Evolutionary conservation across 2,329 filamentous ascomycete species (phyloP).

Genomic region (Pyrenophora graminea): DNA sequence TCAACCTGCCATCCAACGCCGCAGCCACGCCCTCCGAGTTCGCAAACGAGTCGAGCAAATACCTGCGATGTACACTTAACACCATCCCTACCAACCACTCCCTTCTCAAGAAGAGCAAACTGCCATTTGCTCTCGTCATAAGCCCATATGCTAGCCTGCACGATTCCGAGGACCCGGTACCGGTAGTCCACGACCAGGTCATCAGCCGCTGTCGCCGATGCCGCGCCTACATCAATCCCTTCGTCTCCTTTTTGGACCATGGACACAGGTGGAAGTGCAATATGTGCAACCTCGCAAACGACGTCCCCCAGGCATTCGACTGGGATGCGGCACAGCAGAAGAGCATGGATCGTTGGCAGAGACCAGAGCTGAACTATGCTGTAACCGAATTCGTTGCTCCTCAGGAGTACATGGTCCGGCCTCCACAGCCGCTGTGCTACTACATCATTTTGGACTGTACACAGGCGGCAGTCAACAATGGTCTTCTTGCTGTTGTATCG

Average conservation of each 20-base stretch:
- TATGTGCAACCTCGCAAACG: slow-evolving; percentile 98
- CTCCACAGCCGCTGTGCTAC: slow-evolving; percentile 73
- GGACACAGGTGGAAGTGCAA: slow-evolving; percentile 99
- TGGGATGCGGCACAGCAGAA: slow-evolving; percentile 95
- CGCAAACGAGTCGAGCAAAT: slow-evolving; percentile 91
- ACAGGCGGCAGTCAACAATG: slow-evolving; percentile 72
- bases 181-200: slow-evolving; percentile 92
- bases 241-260: slow-evolving; percentile 90
- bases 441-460: slow-evolving; percentile 35
- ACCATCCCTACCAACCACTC: slow-evolving; percentile 90
- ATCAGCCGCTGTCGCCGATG: slow-evolving; percentile 96
- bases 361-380: slow-evolving; percentile 91
- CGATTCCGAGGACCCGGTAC: slow-evolving; percentile 87
- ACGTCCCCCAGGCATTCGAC: slow-evolving; percentile 98
- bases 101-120: slow-evolving; percentile 89
- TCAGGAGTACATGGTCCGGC: slow-evolving; percentile 99
- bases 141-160: slow-evolving; percentile 93
- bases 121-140: slow-evolving; percentile 93
- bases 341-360: slow-evolving; percentile 87
- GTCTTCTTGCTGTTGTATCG: slow-evolving; percentile 87
- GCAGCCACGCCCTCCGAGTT: slow-evolving; percentile 89
- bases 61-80: slow-evolving; percentile 92
- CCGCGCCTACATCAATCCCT: slow-evolving; percentile 93
- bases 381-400: slow-evolving; percentile 97
- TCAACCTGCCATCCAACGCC: slow-evolving; percentile 89